phyloP scores from a whole-genome alignment of 495 filamentous ascomycete species.

The Poronia punctata region DNA sequence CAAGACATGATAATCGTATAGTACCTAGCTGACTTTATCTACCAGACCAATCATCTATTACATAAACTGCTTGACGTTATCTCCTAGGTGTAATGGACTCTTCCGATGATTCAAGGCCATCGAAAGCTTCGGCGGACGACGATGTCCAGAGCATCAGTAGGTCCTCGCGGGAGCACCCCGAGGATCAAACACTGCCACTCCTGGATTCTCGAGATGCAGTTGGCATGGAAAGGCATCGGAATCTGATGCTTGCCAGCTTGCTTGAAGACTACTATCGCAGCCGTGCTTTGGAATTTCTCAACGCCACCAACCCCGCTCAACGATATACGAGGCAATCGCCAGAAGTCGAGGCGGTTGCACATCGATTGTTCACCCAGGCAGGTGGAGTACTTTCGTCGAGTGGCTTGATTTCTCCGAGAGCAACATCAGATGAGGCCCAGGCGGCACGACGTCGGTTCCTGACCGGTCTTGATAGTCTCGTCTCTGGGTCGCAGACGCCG shows the following conservation, averaged over 20 bases:
- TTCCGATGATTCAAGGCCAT: slow-evolving; percentile 2
- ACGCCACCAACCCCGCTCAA: slow-evolving; percentile 16
- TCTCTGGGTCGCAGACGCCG: slow-evolving; percentile 11
- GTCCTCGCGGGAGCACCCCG: not conserved
- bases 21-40: not conserved
- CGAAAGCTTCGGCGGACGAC: slow-evolving; percentile 6
- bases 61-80: not conserved
- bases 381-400: slow-evolving; percentile 16
- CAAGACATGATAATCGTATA: not conserved
- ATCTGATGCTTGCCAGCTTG: slow-evolving; percentile 27
- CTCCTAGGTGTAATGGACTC: slow-evolving; percentile 8
- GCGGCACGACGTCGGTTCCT: slow-evolving; percentile 16
- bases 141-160: slow-evolving; percentile 10
- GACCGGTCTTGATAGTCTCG: slow-evolving; percentile 18
- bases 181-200: not conserved
- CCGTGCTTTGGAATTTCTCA: slow-evolving; percentile 23
- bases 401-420: slow-evolving; percentile 16
- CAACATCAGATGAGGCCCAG: slow-evolving; percentile 11
- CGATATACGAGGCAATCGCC: slow-evolving; percentile 20
- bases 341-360: slow-evolving; percentile 17
- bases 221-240: slow-evolving; percentile 21
- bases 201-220: slow-evolving; percentile 4
- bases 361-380: slow-evolving; percentile 17
- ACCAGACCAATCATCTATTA: not conserved
- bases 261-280: slow-evolving; percentile 24